Base-by-base conservation (phyloP, 345 rosid species). In the Adansonia digitata region DNA sequence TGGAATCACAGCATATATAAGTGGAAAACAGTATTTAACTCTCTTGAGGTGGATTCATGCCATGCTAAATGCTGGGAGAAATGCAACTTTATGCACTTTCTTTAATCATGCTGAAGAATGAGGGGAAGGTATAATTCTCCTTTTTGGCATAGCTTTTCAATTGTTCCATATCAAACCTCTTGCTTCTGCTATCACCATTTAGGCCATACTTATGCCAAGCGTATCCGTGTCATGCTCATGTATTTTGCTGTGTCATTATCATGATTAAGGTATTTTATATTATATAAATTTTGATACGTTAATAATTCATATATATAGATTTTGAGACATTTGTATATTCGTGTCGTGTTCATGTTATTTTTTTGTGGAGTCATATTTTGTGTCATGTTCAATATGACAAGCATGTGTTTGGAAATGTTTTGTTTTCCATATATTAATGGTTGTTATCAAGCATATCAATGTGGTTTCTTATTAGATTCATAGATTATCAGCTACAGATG, bases 31-130 rank as follows among this genome's bases (percentile, higher is more conserved):
- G 1, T 20, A 3, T 20, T 37, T 37, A 64, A 12, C 27, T n/a
- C 26, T 64, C 15, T 64, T 64, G 69, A 39, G 69, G 48, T 39
- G 29, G 46, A 39, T 64, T 64, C 46, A n/a, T 37, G 69, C 46
- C 27, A 35, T 35, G n/a, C 35, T 37, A 63, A 37, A 13, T 39
- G 45, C 27, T 64, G 46, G 24, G 48, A n/a, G 39, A n/a, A 64
- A 64, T 15, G 29, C 14, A 64, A n/a, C 69, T 64, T 39, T 39
- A 39, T 64, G 12, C 48, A 64, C 69, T n/a, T 29, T 64, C 40
- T 20, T 37, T n/a, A 37, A n/a, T 64, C 13, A 12, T 37, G 48
- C 15, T 17, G 1, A n/a, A 8, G 15, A 64, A 64, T 64, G 69
- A 64, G 24, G 69, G 27, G 48, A 39, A 20, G 46, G 18, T 8